Base-by-base conservation (phyloP, 106 monocot species). In the Dioscorea zingiberensis region DNA sequence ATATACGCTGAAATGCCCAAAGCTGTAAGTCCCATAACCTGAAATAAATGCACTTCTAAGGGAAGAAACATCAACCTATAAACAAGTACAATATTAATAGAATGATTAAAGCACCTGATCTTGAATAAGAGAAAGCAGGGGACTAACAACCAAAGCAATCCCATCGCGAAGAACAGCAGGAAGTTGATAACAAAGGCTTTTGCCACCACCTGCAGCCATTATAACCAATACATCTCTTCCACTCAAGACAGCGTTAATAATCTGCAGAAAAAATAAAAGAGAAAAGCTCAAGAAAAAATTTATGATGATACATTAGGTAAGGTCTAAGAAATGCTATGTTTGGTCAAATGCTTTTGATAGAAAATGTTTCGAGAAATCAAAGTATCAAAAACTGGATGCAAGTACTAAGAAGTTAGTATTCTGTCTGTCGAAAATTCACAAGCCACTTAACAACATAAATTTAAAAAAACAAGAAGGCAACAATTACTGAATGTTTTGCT, bases 191-290 rank as follows among this genome's bases (percentile, higher is more conserved):
- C 98, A 98, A 10, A 98, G 82, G 68, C 98, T 98, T 74, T 98
- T 98, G 45, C 93, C 98, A 29, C 98, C 93, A 25, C 98, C 98
- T 70, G 98, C 92, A 70, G 93, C 98, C 98, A 98, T 98, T 84
- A 98, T 93, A 64, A 98, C 92, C 62, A 98, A 74, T 70, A 93
- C 89, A 78, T 98, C 98, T 82, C 89, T 92, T 68, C 89, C 80
- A 76, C 98, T 98, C 93, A 98, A 88, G 66, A 86, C 63, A 62
- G 93, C 86, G 93, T 98, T 98, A 56, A 98, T 79, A 62, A 98
- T 98, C 98, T 98, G 79, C 45, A 76, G 17, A 54, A n/a, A 69
- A 55, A 47, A 27, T 26, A 38, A 6, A 72, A 18, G 22, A 15
- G 25, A 75, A 56, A 22, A 62, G 54, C 16, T 44, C 56, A 55